These are phyloP conservation scores for Trypanosomatidae sp. DNA, from an alignment of 208 protist genomes.

Conservation along the genomic window DNA sequence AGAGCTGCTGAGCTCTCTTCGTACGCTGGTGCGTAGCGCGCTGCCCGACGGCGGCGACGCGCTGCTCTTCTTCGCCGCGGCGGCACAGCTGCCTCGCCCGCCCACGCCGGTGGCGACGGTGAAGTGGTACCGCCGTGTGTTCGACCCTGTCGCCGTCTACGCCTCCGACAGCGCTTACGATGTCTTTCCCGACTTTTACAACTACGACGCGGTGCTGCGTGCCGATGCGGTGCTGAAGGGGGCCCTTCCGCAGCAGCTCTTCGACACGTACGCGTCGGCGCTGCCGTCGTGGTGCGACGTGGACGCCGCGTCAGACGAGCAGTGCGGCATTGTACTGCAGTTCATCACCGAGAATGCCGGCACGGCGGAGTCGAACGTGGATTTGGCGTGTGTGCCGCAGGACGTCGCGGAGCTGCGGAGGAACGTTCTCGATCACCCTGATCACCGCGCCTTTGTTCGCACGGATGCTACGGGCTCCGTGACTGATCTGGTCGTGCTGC, in stretches of 20 bases:
- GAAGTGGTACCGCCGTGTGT: slow-evolving; percentile 73
- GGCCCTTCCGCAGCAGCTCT: slow-evolving; percentile 35
- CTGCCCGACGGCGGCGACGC: no score
- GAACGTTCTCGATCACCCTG: slow-evolving; percentile 32
- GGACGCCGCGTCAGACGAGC: slow-evolving; percentile 15
- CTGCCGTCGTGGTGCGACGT: slow-evolving; percentile 28
- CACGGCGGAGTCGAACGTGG: slow-evolving; percentile 41
- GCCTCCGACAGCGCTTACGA: slow-evolving; percentile 35
- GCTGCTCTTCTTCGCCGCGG: slow-evolving; percentile 48
- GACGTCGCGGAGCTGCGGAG: slow-evolving; percentile 32
- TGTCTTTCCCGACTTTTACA: slow-evolving; percentile 73
- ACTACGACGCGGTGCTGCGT: slow-evolving; percentile 65
- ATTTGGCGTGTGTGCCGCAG: slow-evolving; percentile 34
- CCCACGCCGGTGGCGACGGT: slow-evolving; percentile 46
- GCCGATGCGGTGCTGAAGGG: slow-evolving; percentile 70
- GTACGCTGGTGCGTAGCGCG: no score
- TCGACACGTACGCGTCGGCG: slow-evolving; percentile 23
- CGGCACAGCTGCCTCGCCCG: slow-evolving; percentile 35
- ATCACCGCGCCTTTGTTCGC: slow-evolving; percentile 23
- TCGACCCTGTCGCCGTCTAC: slow-evolving; percentile 43
- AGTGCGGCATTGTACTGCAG: slow-evolving; percentile 17
- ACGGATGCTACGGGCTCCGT: slow-evolving; percentile 7
- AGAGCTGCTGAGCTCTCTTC: no score
- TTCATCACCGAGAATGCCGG: slow-evolving; percentile 43
- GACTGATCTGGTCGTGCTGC: slow-evolving; percentile 70